Evolutionary conservation across 2,329 filamentous ascomycete species (phyloP).

Genomic region (Arthrobotrys iridis): DNA sequence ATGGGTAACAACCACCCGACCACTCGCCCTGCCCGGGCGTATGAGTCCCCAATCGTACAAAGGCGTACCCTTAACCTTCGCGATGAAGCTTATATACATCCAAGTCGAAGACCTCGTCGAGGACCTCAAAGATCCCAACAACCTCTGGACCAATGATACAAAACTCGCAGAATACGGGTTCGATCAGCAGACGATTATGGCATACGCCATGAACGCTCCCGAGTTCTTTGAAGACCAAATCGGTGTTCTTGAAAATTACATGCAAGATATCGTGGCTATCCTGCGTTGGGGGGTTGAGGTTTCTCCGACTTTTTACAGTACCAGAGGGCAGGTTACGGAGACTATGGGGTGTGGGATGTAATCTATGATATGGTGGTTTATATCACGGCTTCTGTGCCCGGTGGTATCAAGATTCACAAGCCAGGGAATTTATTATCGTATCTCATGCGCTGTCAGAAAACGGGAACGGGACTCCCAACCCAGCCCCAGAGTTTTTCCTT

Average conservation of each 20-base stretch:
- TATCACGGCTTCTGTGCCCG: neutral
- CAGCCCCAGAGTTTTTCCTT: neutral
- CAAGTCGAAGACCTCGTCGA: neutral
- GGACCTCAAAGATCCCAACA: neutral
- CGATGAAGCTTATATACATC: neutral
- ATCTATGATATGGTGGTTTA: neutral
- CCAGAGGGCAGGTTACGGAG: neutral
- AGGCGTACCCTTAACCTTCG: neutral
- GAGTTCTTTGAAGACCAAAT: neutral
- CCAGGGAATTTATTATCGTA: neutral
- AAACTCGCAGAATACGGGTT: slow-evolving; percentile 3
- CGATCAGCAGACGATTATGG: neutral
- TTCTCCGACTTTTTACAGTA: neutral
- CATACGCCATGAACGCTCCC: neutral
- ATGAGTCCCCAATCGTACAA: neutral
- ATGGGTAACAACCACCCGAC: neutral
- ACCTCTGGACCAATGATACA: neutral
- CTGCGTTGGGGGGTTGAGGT: neutral
- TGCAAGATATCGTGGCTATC: neutral
- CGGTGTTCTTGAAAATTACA: neutral
- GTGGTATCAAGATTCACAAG: neutral
- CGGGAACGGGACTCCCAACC: too few species aligned
- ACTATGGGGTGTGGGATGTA: neutral
- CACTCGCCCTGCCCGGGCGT: neutral
- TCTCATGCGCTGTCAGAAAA: neutral